Base-by-base conservation (phyloP, 495 filamentous ascomycete genomes). In the Xylaria nigripes region DNA sequence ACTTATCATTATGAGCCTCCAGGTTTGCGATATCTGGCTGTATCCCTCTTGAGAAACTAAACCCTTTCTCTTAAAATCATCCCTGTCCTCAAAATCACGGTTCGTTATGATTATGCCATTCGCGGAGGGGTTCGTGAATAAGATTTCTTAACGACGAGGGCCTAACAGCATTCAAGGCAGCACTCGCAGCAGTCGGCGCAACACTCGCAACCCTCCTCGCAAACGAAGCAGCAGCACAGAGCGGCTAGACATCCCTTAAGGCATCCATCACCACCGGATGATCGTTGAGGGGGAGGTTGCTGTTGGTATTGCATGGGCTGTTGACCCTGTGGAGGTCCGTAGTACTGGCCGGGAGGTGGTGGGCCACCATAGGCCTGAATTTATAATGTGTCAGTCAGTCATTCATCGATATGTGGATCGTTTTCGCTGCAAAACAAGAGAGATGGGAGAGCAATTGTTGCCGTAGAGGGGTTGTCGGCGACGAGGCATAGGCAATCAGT, bases 151-250 rank as follows among this genome's bases (percentile, higher is more conserved):
- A 19, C 29, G 15, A 42, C 24, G 23, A 45, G 5, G 18, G 22
- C 34, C 21, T 55, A 55, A n/a, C 45, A 55, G 48, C 40, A 50
- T 56, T 80, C 76, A 58, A 77, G 73, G 55, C 73, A 81, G 69
- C 84, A 86, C 60, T 86, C 82, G 64, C 76, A 75, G 65, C 83
- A 86, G 1, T 85, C 85, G 40, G 82, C 79, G 63, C 86, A 89
- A 70, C 85, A 89, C 59, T 88, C 86, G 64, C 86, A 89, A 43
- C 84, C 79, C 70, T 89, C 82, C 62, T 89, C 86, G 59, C 84
- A 86, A 21, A 89, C 78, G 69, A 84, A 89, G 62, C 86, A 89
- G 63, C 86, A 90, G 75, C 85, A 89, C 42, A 89, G 69, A 22
- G 78, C 76, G 13, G 84, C 84, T 24, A 90, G 65, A 69, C 86